These are phyloP conservation scores for Trichoderma endophyticum DNA, from an alignment of 2,329 filamentous ascomycete genomes.

Conservation along the genomic window DNA sequence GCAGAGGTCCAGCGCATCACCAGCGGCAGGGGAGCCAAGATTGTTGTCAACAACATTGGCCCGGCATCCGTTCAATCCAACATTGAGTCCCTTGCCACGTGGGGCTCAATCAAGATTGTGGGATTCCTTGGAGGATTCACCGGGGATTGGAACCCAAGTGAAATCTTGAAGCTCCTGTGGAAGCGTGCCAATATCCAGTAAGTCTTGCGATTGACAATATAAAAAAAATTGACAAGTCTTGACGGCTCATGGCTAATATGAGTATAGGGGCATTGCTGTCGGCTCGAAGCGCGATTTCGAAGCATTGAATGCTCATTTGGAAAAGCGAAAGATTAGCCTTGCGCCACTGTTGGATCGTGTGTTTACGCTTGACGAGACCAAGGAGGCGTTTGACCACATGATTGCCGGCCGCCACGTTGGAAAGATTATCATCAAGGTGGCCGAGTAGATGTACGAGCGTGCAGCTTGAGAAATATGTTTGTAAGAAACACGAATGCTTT, in stretches of 20 bases:
- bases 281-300: neutral
- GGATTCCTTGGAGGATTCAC: neutral
- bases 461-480: neutral
- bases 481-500: neutral
- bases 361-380: neutral
- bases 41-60: neutral
- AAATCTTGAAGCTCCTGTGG: neutral
- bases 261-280: neutral
- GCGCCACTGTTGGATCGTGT: neutral
- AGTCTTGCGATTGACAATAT: neutral
- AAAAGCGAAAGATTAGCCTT: neutral
- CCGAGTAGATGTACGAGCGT: neutral
- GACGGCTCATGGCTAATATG: neutral
- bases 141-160: neutral
- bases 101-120: neutral
- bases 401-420: neutral
- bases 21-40: neutral
- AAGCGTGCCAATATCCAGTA: neutral
- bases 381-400: neutral
- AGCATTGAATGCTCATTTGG: neutral
- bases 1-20: neutral
- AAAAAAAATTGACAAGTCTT: neutral
- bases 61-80: neutral
- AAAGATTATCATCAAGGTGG: conserved; percentile 4
- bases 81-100: neutral